These are phyloP conservation scores for Pelagophyceae sp. DNA, from an alignment of 352 stramenopile species.

Conservation along the genomic window DNA sequence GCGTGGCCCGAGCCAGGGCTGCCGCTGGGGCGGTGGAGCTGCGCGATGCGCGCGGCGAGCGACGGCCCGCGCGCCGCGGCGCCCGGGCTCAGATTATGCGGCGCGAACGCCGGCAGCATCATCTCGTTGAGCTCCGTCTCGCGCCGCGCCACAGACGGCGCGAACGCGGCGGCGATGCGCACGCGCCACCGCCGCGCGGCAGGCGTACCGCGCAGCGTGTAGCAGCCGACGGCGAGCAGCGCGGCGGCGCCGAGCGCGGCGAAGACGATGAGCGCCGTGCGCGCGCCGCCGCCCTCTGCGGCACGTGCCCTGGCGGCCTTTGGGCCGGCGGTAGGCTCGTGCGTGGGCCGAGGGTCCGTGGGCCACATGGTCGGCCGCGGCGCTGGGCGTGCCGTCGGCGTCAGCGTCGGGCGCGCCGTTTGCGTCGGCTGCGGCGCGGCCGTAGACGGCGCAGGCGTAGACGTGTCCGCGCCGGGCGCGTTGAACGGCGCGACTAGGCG, in stretches of 20 bases:
- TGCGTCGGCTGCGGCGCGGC: background rate
- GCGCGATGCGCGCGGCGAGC: background rate
- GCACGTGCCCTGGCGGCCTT: background rate
- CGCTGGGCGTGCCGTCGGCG: background rate
- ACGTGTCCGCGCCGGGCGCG: background rate
- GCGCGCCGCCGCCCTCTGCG: too few species aligned
- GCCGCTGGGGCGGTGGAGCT: background rate
- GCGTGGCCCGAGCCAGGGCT: too few species aligned
- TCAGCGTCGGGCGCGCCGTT: background rate
- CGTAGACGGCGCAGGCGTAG: background rate
- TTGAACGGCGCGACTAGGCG: background rate
- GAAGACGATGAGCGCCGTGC: too few species aligned
- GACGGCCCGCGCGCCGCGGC: too few species aligned
- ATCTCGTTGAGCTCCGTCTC: conserved; percentile 8
- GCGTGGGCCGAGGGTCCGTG: background rate
- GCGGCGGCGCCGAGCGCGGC: background rate
- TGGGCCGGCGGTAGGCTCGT: background rate
- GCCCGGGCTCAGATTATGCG: too few species aligned
- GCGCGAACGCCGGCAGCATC: conserved; percentile 12
- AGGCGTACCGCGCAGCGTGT: background rate
- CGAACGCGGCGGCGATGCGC: background rate
- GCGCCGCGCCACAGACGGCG: too few species aligned
- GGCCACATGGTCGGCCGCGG: background rate
- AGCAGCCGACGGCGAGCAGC: background rate
- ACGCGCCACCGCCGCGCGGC: background rate